Conservation (phyloP, 2,329 filamentous ascomycete genomes). For the Clathrospora elynae region DNA sequence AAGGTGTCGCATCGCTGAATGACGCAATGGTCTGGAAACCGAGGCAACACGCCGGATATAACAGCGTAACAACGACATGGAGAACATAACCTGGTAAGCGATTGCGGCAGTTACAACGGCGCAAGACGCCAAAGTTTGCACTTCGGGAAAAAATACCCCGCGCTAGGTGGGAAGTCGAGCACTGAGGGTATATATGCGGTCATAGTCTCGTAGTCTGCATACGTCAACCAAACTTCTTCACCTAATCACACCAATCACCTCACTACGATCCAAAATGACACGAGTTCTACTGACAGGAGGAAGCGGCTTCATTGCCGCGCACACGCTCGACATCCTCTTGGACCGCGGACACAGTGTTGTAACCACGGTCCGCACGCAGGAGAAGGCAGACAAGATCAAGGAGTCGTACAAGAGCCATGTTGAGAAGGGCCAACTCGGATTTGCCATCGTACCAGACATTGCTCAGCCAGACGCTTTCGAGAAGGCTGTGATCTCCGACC, state of each 20-base stretch:
- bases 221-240: not conserved
- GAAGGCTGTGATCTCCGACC: constrained; percentile 62
- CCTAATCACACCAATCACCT: not conserved
- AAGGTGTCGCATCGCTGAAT: constrained; percentile 17
- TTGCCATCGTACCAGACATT: constrained; percentile 74
- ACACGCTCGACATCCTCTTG: constrained; percentile 65
- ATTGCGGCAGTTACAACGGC: constrained; percentile 8
- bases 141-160: constrained; percentile 19
- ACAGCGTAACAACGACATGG: constrained; percentile 9
- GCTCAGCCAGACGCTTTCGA: constrained; percentile 71
- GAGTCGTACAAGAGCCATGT: constrained; percentile 55
- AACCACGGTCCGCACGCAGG: constrained; percentile 65
- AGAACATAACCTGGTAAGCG: constrained; percentile 15
- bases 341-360: constrained; percentile 64
- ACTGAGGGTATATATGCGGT: constrained; percentile 18
- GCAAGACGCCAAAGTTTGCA: constrained; percentile 16
- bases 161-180: constrained; percentile 16
- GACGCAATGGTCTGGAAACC: constrained; percentile 13
- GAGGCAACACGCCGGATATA: constrained; percentile 17
- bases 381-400: constrained; percentile 66
- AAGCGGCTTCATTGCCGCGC: constrained; percentile 69
- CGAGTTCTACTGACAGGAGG: constrained; percentile 56
- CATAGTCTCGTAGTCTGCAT: not conserved
- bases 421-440: constrained; percentile 64
- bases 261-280: constrained; percentile 36